Base-by-base conservation (phyloP, 2,329 filamentous ascomycete genomes). In the Aspergillus hiratsukae region DNA sequence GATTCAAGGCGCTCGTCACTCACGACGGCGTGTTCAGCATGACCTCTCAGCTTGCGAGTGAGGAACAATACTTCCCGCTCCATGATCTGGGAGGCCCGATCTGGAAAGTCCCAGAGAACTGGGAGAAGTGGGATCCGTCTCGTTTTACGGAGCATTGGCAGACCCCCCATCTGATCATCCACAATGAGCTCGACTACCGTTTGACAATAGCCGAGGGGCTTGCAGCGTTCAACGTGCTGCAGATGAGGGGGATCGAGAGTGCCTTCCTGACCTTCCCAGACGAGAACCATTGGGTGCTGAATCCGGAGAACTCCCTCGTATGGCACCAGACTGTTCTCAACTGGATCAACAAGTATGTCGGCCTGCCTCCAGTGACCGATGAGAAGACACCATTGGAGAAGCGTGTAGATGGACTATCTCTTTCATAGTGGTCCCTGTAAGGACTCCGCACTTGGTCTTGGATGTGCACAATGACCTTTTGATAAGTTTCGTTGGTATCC, bases 181-280 rank as follows among this genome's bases (percentile, higher is more conserved):
- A 97, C 74, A 93, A 86, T 67, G 90, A 94, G 66, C 81, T 94
- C 31, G 93, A 97, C 72, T 97, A 96, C 70, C 84, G 93, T 19
- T 78, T 97, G 27, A 88, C 91, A 0, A 87, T 97, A 53, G 85
- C 87, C 0, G 93, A 97, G 72, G 92, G 91, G 0, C 74, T 96
- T 53, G 83, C 89, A 2, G 88, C 90, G 52, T 96, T 96, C 76
- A 95, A 96, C 61, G 87, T 91, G 7, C 77, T 96, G 29, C 91
- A 96, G 75, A 83, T 85, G 25, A 82, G 83, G 52, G 85, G 85
- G 0, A 81, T 96, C 1, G 86, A 89, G 21, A 94, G 89, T 71
- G 86, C 87, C 62, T 84, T 96, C 61, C 69, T 96, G 62, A 87
- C 86, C 21, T 96, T 96, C 69, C 89, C 90, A 0, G 91, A 90